Evolutionary conservation across 2,329 filamentous ascomycete species (phyloP), one percentile per base, ranked within the genome.

Genomic region (Atkinsonella hypoxylon): DNA sequence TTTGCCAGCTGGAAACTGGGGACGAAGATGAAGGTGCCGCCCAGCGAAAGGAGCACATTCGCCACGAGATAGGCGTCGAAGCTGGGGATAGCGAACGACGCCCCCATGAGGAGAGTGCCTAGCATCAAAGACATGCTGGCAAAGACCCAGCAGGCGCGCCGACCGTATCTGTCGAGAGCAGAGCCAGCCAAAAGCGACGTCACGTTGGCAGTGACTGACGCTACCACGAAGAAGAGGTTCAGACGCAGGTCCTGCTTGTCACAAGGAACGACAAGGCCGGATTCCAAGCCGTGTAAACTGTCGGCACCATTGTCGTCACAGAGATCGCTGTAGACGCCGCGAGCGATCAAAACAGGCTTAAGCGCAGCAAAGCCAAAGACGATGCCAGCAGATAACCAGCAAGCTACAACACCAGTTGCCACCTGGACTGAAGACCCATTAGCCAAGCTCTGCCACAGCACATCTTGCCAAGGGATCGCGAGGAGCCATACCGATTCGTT

Each of bases 201-300:
- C 12, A 95, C 85, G 60, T 95, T 95, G 39, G 89, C 94, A 7
- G 80, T 85, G 10, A 95, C 89, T 13, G 89, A 89, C 12, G 89
- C 89, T 40, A 89, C 78, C 6, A 89, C 94, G 72, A 95, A 95
- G 87, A 95, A 95, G 57, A 95, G 72, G 64, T 95, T 95, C 51
- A 95, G 76, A 53, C 75, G 75, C 49, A 82, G 78, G 31, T 49
- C 47, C 47, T 49, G 47, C 52, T 66, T 64, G 42, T 78, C 52
- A 73, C 68, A 62, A 66, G 78, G 45, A 4, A 47, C n/a, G 64
- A 60, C 57, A 18, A 52, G 52, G 3, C 26, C 26, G 26, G 26
- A 26, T 8, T 26, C 26, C 26, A 26, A 26, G 26, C 61, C 62
- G 41, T 62, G 55, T 20, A 18, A 13, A 15, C 9, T 20, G 45